These are phyloP conservation scores for Mycena chlorophos DNA, from an alignment of 768 basidiomycete genomes.

Conservation along the genomic window DNA sequence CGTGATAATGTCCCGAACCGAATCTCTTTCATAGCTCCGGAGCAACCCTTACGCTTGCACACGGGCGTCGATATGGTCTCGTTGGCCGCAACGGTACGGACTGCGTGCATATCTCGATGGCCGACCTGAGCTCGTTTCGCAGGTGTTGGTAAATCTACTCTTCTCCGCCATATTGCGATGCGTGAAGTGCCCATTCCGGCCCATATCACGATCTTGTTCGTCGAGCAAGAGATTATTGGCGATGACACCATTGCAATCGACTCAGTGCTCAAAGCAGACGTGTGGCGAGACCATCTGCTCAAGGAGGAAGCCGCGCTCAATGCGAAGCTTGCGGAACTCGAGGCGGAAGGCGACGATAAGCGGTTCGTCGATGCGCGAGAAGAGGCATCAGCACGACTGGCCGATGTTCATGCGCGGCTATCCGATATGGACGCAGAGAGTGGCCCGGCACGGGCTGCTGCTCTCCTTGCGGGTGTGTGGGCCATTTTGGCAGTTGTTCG, in stretches of 20 bases:
- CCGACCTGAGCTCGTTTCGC: slow-evolving; percentile 2
- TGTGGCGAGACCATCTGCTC: slow-evolving; percentile 92
- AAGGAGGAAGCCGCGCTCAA: slow-evolving; percentile 83
- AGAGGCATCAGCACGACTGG: slow-evolving; percentile 75
- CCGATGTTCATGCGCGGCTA: slow-evolving; percentile 85
- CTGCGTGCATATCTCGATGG: neutral
- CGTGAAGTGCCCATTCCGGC: slow-evolving; percentile 91
- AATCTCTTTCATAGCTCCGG: slow-evolving; percentile 55
- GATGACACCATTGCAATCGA: slow-evolving; percentile 92
- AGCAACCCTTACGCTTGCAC: slow-evolving; percentile 82
- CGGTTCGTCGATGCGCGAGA: slow-evolving; percentile 83
- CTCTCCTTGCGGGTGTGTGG: slow-evolving; percentile 75
- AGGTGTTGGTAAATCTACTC: slow-evolving; percentile 96
- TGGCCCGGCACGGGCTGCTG: slow-evolving; percentile 91
- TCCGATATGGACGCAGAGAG: slow-evolving; percentile 99
- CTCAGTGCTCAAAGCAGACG: slow-evolving; percentile 98
- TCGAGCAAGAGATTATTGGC: slow-evolving; percentile 97
- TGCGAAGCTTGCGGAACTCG: slow-evolving; percentile 67
- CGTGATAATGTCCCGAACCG: slow-evolving; percentile 6
- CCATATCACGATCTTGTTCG: slow-evolving; percentile 96
- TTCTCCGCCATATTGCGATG: slow-evolving; percentile 91
- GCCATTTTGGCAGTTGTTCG: neutral
- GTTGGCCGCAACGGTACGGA: slow-evolving; percentile 80
- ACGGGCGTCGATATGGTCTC: slow-evolving; percentile 87
- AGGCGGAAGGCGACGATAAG: slow-evolving; percentile 74